Percentiles rank a stretch among this genome's conserved stretches.
phyloP scores from a whole-genome alignment of 495 filamentous ascomycete species.

The Daldinia grandis region DNA sequence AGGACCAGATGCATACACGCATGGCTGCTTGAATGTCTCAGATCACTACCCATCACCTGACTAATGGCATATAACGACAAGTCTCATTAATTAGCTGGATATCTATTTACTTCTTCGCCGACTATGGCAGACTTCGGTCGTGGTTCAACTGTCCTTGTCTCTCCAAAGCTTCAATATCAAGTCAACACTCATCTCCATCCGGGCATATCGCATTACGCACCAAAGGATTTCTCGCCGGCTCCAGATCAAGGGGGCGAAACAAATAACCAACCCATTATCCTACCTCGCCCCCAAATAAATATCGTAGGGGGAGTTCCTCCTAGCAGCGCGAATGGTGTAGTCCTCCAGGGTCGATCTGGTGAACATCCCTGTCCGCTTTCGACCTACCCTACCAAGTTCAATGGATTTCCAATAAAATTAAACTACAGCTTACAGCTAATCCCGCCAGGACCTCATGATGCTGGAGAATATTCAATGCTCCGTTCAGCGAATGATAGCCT shows the following conservation, averaged over 20 bases:
- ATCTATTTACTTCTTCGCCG: conserved; percentile 21
- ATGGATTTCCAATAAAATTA: conserved; percentile 19
- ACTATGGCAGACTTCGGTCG: conserved; percentile 36
- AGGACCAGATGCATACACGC: conserved; percentile 39
- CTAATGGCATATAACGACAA: conserved; percentile 40
- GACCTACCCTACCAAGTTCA: conserved; percentile 8
- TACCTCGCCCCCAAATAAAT: conserved; percentile 23
- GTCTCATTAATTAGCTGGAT: conserved; percentile 8
- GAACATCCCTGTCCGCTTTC: conserved; percentile 6
- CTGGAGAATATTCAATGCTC: conserved; percentile 8
- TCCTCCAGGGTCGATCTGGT: neutral
- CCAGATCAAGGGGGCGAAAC: conserved; percentile 4
- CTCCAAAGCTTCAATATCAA: conserved; percentile 33
- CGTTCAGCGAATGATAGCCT: conserved; percentile 4
- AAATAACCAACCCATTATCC: conserved; percentile 10
- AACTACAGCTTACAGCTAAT: conserved; percentile 25
- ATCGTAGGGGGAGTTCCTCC: conserved; percentile 15
- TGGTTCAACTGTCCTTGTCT: conserved; percentile 34
- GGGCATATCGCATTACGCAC: conserved; percentile 25
- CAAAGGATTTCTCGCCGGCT: conserved; percentile 5
- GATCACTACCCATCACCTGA: conserved; percentile 37
- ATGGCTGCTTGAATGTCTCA: conserved; percentile 43
- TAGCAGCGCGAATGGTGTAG: conserved; percentile 6
- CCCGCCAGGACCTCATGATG: conserved; percentile 12
- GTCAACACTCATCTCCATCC: conserved; percentile 14